phyloP scores from a whole-genome alignment of 1,139 yeast species.

The Geotrichum australiense region DNA sequence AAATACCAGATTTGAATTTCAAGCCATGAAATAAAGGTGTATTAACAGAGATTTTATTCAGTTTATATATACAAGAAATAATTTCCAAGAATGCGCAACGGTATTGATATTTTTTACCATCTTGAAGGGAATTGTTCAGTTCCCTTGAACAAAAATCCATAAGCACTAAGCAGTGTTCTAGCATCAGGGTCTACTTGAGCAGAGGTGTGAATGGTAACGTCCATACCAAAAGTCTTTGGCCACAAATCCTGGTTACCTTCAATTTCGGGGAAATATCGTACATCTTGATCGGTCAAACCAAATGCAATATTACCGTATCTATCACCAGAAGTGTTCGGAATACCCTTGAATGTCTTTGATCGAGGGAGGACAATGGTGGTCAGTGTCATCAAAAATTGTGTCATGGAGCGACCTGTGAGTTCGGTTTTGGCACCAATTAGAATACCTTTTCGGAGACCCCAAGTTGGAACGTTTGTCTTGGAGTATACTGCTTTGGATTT shows the following conservation, averaged over 20 bases:
- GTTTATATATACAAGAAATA: constrained; percentile 1
- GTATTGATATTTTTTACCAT: constrained; percentile 21
- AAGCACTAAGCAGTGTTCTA: constrained; percentile 72
- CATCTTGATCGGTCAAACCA: constrained; percentile 73
- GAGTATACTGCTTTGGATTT: constrained; percentile 72
- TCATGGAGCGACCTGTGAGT: constrained; percentile 73
- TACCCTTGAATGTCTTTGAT: constrained; percentile 79
- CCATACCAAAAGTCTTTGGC: constrained; percentile 82
- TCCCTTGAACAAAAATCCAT: constrained; percentile 72
- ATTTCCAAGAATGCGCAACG: not conserved
- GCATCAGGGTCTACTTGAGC: constrained; percentile 93
- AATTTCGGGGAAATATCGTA: constrained; percentile 84
- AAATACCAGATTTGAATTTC: not conserved
- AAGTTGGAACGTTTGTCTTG: constrained; percentile 71
- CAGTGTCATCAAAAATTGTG: constrained; percentile 77
- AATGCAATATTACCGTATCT: constrained; percentile 77
- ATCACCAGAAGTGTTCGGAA: constrained; percentile 74
- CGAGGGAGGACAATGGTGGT: constrained; percentile 92
- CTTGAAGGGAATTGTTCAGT: constrained; percentile 38
- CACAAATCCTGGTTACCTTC: constrained; percentile 86
- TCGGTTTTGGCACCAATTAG: constrained; percentile 87
- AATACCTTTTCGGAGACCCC: constrained; percentile 85
- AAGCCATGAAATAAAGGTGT: not conserved
- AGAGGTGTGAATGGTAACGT: constrained; percentile 75
- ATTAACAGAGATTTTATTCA: not conserved